Conservation (phyloP, 352 stramenopile species). For the Phytophthora vignae region DNA sequence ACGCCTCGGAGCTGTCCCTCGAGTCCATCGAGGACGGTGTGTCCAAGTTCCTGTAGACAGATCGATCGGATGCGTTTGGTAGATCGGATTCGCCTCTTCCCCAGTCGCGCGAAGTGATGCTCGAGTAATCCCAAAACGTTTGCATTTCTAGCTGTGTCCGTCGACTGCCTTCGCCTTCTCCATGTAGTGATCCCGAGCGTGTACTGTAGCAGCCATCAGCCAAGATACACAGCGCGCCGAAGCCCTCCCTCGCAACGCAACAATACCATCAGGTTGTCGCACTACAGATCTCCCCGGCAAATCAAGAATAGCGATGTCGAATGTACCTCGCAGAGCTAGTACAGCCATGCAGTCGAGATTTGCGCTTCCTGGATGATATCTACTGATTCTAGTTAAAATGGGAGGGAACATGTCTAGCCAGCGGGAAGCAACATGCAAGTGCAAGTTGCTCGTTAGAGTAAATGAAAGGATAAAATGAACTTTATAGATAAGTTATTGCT, state of each 20-base stretch:
- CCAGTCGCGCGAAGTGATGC: slow-evolving; percentile 28
- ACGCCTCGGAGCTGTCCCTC: slow-evolving; percentile 87
- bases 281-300: too few species aligned
- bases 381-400: too few species aligned
- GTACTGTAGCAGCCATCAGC: background rate
- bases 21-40: slow-evolving; percentile 86
- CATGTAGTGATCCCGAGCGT: too few species aligned
- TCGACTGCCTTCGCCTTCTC: background rate
- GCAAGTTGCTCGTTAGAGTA: too few species aligned
- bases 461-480: too few species aligned
- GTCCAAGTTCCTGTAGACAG: slow-evolving; percentile 90
- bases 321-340: too few species aligned
- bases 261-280: background rate
- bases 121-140: slow-evolving; percentile 47
- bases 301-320: too few species aligned
- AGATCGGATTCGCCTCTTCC: slow-evolving; percentile 36
- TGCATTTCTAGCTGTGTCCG: slow-evolving; percentile 32
- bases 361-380: too few species aligned
- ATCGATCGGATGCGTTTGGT: slow-evolving; percentile 40
- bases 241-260: background rate
- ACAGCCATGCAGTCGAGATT: too few species aligned
- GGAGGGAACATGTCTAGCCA: too few species aligned
- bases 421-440: too few species aligned
- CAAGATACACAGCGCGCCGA: background rate
- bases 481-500: too few species aligned